Base-by-base conservation (phyloP, 352 stramenopile genomes). In the Globisporangium parvum region DNA sequence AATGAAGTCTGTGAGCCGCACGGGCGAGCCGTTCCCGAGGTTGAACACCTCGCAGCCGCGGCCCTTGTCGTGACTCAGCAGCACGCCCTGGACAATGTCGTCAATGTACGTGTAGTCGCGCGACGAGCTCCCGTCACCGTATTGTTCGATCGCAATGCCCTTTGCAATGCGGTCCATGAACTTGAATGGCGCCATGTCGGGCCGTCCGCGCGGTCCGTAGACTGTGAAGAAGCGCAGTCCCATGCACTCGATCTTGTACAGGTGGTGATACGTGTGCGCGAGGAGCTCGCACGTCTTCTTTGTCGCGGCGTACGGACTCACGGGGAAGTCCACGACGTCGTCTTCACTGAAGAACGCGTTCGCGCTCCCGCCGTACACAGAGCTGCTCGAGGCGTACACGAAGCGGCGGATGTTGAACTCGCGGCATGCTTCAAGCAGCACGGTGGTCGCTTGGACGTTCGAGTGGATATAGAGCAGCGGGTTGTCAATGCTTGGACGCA, bases 191-290 rank as follows among this genome's bases (percentile, higher is more conserved):
- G 97, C 96, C 97, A 99, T 99, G 69, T 99, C 97, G 17, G 96
- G 96, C 42, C 97, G 77, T 11, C 96, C 96, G 18, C 94, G 74
- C 15, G 91, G 90, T 2, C 97, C 97, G 64, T 99, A 99, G 0
- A 99, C 97, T 14, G 97, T 99, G 73, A 99, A 99, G 72, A 99
- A 99, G 21, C 96, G 91, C 53, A 99, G 73, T 2, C 92, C 96
- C 51, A 97, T 96, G 9, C 88, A 83, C 45, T 97, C 91, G 51
- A 99, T 73, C 24, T 91, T 77, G 82, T 99, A 98, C 12, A 99
- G 66, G 62, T 98, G 88, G 70, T 98, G 86, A 79, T 98, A 99
- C 41, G 95, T 98, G 77, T 98, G 92, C 6, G 95, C 95, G 18
- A 99, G 65, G 41, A 99, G 71, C 75, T 99, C 97, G 62, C 93